Conservation (phyloP, 164 flowering plant genomes). For the Amborella trichopoda region DNA sequence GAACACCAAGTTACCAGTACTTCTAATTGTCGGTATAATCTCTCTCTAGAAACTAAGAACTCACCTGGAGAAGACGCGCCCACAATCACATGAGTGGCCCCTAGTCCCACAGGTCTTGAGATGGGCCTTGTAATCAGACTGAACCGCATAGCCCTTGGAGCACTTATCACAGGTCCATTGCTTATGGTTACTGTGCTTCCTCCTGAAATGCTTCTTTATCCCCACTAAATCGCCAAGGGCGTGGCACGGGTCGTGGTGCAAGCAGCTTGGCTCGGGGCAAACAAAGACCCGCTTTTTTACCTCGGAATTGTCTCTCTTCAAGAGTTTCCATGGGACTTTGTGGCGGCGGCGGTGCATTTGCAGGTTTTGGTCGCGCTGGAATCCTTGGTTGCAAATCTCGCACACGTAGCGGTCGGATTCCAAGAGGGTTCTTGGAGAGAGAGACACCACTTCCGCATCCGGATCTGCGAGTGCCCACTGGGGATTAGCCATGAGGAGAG, state of each 20-base stretch:
- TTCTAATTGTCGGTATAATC: too few species aligned
- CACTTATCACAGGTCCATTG: constrained; percentile 94
- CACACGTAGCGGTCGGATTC: constrained; percentile 95
- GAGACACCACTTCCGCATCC: constrained; percentile 91
- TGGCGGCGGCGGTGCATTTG: constrained; percentile 96
- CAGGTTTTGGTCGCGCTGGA: constrained; percentile 89
- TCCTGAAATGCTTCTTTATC: constrained; percentile 82
- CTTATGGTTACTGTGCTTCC: constrained; percentile 84
- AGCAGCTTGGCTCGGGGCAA: constrained; percentile 89
- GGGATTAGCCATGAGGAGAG: too few species aligned
- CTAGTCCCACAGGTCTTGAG: constrained; percentile 96
- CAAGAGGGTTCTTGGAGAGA: constrained; percentile 80
- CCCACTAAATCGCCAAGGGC: constrained; percentile 96
- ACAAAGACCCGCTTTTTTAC: constrained; percentile 80
- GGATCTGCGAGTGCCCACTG: constrained; percentile 56
- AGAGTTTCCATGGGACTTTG: constrained; percentile 95
- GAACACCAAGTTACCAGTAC: too few species aligned
- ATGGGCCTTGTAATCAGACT: constrained; percentile 94
- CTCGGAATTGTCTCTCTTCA: constrained; percentile 72
- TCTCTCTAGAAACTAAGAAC: too few species aligned
- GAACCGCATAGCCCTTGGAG: constrained; percentile 93
- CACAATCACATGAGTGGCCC: constrained; percentile 97
- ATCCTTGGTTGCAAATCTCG: constrained; percentile 97
- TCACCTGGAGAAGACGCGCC: constrained; percentile 92
- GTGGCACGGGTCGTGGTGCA: constrained; percentile 93